Conservation (phyloP, 73 alveolate species). For the Paramecium primaurelia region DNA sequence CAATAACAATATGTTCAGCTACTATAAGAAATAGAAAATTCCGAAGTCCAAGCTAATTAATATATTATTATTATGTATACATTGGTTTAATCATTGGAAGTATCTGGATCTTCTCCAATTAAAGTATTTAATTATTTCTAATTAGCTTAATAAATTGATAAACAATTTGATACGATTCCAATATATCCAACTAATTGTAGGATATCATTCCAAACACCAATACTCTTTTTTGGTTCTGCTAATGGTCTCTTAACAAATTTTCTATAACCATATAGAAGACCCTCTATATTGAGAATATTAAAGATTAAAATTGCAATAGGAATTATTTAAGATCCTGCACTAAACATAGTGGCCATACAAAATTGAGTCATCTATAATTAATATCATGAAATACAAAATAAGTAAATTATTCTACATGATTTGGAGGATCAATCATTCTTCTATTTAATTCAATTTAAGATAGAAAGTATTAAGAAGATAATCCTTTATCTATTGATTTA, state of each 20-base stretch:
- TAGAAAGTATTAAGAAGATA: not conserved
- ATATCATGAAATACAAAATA: not conserved
- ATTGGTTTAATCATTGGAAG: not conserved
- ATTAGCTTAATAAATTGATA: not conserved
- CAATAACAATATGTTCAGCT: not conserved
- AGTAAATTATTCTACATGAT: conserved; percentile 8
- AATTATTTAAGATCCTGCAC: conserved; percentile 11
- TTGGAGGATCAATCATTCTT: conserved; percentile 17
- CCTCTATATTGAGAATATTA: not conserved
- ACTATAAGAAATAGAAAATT: not conserved
- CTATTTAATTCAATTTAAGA: not conserved
- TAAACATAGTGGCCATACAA: not conserved
- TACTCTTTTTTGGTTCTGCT: not conserved
- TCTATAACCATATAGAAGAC: not conserved
- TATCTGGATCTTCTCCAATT: not conserved
- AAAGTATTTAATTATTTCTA: not conserved
- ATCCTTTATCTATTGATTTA: not conserved
- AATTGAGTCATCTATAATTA: not conserved
- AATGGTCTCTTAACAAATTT: not conserved
- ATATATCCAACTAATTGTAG: not conserved
- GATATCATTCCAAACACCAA: not conserved
- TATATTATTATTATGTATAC: not conserved
- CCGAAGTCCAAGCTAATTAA: not conserved
- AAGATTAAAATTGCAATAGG: not conserved
- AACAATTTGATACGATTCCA: not conserved